These are phyloP conservation scores for Vigna nakashimae DNA, from an alignment of 306 rosid genomes.

Conservation along the genomic window DNA sequence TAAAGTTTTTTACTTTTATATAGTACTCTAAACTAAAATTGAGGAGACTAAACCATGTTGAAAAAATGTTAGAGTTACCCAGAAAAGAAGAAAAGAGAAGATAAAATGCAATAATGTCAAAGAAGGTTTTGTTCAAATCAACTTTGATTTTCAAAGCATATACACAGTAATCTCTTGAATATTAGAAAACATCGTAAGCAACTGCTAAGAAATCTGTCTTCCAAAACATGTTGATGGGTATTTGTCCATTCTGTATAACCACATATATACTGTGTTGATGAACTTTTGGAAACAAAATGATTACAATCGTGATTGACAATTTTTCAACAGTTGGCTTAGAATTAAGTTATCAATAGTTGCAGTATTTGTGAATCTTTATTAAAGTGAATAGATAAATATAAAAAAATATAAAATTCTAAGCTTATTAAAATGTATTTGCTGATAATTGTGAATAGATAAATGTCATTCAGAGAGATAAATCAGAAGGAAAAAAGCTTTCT, in stretches of 20 bases:
- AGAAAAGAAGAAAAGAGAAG: neutral
- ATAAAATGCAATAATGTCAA: neutral
- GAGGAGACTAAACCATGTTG: neutral
- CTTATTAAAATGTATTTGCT: neutral
- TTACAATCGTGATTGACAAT: constrained; percentile 34
- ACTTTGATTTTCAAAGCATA: neutral
- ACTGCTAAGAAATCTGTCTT: constrained; percentile 18
- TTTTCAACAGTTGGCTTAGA: constrained; percentile 19
- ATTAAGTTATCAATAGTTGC: constrained; percentile 3
- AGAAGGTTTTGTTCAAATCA: neutral
- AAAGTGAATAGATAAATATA: constrained; percentile 6
- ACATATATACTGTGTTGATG: neutral
- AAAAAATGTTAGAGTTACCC: too few species aligned
- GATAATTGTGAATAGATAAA: neutral
- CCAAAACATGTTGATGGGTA: constrained; percentile 24
- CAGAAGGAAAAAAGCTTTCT: neutral
- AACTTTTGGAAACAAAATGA: constrained; percentile 47
- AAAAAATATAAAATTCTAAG: neutral
- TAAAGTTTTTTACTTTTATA: too few species aligned
- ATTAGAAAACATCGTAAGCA: neutral
- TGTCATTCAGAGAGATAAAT: neutral
- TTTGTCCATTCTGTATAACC: constrained; percentile 4
- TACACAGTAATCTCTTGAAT: neutral
- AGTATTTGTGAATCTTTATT: constrained; percentile 20
- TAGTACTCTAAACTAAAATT: neutral